Evolutionary conservation across 2,329 filamentous ascomycete species (phyloP).

Genomic region (Beauveria sp.): DNA sequence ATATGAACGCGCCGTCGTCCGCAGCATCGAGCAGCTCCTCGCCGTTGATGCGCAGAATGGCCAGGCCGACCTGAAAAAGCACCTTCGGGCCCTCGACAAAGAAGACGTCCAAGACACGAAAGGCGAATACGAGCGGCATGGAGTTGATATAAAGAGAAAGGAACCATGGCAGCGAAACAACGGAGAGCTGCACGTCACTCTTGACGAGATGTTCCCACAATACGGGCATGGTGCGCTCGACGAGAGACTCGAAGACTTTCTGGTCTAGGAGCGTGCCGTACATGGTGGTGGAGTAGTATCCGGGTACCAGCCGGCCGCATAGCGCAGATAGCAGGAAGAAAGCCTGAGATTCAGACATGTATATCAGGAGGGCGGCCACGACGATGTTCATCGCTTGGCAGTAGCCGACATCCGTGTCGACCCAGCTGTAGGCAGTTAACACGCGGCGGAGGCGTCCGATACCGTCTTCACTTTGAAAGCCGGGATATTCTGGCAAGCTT

Average conservation of each 20-base stretch:
- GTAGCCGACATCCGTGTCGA: constrained; percentile 90
- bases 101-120: constrained; percentile 93
- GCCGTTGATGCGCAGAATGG: constrained; percentile 95
- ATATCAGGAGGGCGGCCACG: constrained; percentile 93
- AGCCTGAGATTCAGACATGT: constrained; percentile 93
- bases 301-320: constrained; percentile 86
- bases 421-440: constrained; percentile 96
- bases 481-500: constrained; percentile 92
- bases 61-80: constrained; percentile 90
- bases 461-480: constrained; percentile 92
- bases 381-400: constrained; percentile 99
- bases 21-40: constrained; percentile 89
- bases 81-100: constrained; percentile 98
- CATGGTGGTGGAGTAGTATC: constrained; percentile 99
- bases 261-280: constrained; percentile 96
- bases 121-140: constrained; percentile 97
- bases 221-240: constrained; percentile 98
- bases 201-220: constrained; percentile 98
- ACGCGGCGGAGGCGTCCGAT: constrained; percentile 85
- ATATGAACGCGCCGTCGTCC: constrained; percentile 95
- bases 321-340: constrained; percentile 89
- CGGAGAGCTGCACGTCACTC: constrained; percentile 92
- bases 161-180: constrained; percentile 97
- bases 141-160: constrained; percentile 98
- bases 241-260: constrained; percentile 92